Evolutionary conservation across 768 basidiomycete species (phyloP).

Genomic region (Lactarius deliciosus): DNA sequence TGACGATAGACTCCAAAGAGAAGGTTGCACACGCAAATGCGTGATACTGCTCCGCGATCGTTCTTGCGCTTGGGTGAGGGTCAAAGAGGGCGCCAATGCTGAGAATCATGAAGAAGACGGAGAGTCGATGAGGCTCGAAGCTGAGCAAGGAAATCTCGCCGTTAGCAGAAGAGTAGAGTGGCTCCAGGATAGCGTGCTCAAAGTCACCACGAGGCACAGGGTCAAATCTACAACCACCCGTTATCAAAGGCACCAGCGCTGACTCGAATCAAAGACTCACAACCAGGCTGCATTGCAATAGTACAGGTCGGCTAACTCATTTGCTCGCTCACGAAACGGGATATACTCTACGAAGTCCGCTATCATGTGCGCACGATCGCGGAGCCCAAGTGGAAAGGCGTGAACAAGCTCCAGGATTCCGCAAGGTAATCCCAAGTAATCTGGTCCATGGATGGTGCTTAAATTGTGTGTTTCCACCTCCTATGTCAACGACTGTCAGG

Average conservation of each 20-base stretch:
- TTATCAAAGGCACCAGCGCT: conserved; percentile 3
- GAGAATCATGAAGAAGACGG: conserved; percentile 53
- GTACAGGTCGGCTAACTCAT: conserved; percentile 44
- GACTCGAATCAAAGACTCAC: conserved; percentile 37
- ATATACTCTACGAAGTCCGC: conserved; percentile 42
- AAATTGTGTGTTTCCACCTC: conserved; percentile 12
- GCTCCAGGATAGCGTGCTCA: conserved; percentile 40
- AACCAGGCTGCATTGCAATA: conserved; percentile 49
- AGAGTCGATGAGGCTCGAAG: conserved; percentile 48
- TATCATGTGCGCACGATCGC: conserved; percentile 41
- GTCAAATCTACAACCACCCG: conserved; percentile 41
- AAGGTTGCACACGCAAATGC: conserved; percentile 50
- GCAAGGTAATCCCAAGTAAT: conserved; percentile 40
- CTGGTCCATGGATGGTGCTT: conserved; percentile 27
- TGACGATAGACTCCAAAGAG: conserved; percentile 45
- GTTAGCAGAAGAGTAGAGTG: conserved; percentile 42
- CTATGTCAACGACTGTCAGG: conserved; percentile 7
- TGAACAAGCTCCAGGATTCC: conserved; percentile 47
- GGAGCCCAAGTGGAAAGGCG: conserved; percentile 51
- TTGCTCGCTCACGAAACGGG: conserved; percentile 42
- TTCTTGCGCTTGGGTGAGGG: conserved; percentile 34
- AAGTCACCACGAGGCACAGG: conserved; percentile 47
- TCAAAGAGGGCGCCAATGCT: conserved; percentile 50
- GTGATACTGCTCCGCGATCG: conserved; percentile 44
- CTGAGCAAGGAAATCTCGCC: conserved; percentile 35